Percentiles rank a stretch among this genome's conserved stretches.
Evolutionary conservation across 139 green algal species (phyloP).

Genomic region (Closterium sp.): DNA sequence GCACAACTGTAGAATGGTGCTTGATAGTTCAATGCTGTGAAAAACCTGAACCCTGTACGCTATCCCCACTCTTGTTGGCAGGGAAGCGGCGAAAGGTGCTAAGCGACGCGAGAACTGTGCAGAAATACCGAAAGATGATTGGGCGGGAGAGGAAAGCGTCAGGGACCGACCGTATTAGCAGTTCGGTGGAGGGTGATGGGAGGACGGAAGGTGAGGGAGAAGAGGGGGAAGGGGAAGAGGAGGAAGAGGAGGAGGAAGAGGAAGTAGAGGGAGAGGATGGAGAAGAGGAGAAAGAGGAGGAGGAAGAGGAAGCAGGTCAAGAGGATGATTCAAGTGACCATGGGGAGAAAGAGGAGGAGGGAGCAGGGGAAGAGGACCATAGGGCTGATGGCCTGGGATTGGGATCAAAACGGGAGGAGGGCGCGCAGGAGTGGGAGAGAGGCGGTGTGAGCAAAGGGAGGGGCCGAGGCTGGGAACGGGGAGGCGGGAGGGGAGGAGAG

Average conservation of each 20-base stretch:
- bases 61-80: not conserved
- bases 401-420: not conserved
- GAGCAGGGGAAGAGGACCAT: not conserved
- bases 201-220: not conserved
- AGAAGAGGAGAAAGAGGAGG: not conserved
- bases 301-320: not conserved
- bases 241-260: not conserved
- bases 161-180: not conserved
- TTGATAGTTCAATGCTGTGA: no score
- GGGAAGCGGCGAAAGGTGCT: not conserved
- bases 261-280: not conserved
- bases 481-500: not conserved
- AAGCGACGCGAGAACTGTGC: not conserved
- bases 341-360: not conserved
- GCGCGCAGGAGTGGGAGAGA: not conserved
- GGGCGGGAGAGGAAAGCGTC: not conserved
- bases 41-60: not conserved
- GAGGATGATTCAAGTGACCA: not conserved
- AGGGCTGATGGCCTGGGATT: not conserved
- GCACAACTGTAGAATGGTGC: no score
- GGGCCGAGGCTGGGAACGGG: not conserved
- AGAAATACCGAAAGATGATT: conserved; percentile 18
- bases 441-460: not conserved
- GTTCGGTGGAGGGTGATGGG: not conserved
- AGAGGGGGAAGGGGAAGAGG: not conserved